Percentiles rank a stretch among this genome's conserved stretches.
Evolutionary conservation across 495 filamentous ascomycete genomes (phyloP).

Genomic region (Lindgomyces ingoldianus): DNA sequence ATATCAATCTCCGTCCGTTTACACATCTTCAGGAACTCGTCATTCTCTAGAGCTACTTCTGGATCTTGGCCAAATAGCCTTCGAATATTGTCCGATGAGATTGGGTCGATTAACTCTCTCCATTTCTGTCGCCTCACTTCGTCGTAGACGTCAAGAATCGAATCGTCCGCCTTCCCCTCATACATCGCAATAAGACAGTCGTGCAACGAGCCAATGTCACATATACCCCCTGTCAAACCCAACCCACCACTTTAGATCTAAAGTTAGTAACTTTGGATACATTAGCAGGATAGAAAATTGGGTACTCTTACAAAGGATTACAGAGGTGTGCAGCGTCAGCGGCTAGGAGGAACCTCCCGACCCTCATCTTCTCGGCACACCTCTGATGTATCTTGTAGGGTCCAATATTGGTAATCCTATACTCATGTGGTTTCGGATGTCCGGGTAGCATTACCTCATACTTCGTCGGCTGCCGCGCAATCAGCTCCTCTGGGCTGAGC

Average conservation of each 20-base stretch:
- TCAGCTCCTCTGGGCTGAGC: conserved; percentile 54
- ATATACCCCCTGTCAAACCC: conserved; percentile 61
- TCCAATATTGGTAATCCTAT: conserved; percentile 53
- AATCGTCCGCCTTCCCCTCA: conserved; percentile 52
- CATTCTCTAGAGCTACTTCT: conserved; percentile 42
- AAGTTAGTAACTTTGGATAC: not conserved
- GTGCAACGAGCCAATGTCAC: conserved; percentile 56
- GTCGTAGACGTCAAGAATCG: conserved; percentile 57
- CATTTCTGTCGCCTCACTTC: conserved; percentile 58
- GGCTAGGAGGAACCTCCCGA: conserved; percentile 55
- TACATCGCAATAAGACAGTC: conserved; percentile 58
- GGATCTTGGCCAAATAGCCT: conserved; percentile 44
- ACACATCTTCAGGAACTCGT: conserved; percentile 45
- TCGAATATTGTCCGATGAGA: conserved; percentile 54
- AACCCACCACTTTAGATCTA: conserved; percentile 50
- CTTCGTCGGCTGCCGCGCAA: conserved; percentile 52
- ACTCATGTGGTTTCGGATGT: conserved; percentile 57
- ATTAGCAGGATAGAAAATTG: not conserved
- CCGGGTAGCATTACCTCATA: conserved; percentile 59
- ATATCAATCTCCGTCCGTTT: not conserved
- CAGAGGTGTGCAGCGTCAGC: conserved; percentile 62
- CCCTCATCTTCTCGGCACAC: conserved; percentile 55
- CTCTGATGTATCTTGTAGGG: conserved; percentile 63
- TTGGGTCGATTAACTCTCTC: conserved; percentile 55
- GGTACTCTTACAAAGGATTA: conserved; percentile 51